Evolutionary conservation across 2,329 filamentous ascomycete genomes (phyloP).

Genomic region (Epichloe gansuensis): DNA sequence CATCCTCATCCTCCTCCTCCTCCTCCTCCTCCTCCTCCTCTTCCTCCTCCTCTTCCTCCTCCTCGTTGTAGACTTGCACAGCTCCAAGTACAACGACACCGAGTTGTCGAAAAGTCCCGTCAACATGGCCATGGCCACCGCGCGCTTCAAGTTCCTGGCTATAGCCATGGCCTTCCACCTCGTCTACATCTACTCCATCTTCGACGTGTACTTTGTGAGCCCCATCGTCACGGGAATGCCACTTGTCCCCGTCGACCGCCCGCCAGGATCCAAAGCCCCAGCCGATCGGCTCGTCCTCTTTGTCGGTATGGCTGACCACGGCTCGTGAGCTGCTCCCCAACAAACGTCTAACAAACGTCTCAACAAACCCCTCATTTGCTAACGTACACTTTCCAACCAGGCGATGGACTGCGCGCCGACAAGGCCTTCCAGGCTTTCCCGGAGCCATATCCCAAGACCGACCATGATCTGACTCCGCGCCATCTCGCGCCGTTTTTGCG

Average conservation of each 20-base stretch:
- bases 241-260: constrained; percentile 57
- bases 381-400: constrained; percentile 23
- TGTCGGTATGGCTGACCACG: constrained; percentile 50
- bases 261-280: constrained; percentile 50
- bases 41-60: no score
- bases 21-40: no score
- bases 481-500: constrained; percentile 85
- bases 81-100: no score
- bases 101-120: no score
- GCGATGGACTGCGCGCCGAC: constrained; percentile 88
- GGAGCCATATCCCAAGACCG: constrained; percentile 62
- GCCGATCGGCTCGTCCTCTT: constrained; percentile 70
- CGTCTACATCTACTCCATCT: constrained; percentile 89
- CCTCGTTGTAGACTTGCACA: no score
- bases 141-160: constrained; percentile 70
- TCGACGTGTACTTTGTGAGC: constrained; percentile 97
- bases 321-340: not conserved
- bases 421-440: constrained; percentile 93
- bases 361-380: no score
- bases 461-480: constrained; percentile 55
- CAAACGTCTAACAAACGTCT: not conserved
- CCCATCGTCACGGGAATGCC: constrained; percentile 95
- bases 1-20: no score
- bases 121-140: constrained; percentile 26
- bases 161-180: constrained; percentile 87